Evolutionary conservation across 2,329 filamentous ascomycete species (phyloP), one percentile per base, ranked within the genome.

Genomic region (Berkeleyomyces rouxiae): DNA sequence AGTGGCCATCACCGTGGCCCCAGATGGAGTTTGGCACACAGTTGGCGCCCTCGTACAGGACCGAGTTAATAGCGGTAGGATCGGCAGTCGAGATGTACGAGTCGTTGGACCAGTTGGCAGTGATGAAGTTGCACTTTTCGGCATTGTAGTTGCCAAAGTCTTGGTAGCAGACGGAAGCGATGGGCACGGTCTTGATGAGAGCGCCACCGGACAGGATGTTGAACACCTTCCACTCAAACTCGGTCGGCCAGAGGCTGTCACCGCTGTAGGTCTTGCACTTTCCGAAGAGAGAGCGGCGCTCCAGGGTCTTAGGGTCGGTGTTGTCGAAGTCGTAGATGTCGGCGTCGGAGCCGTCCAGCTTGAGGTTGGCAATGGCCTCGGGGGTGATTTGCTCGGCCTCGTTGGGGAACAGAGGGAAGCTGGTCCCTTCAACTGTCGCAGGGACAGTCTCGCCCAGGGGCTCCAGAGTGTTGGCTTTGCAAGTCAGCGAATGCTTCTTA

Each of bases 111-210:
- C 63, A 64, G 63, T 71, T 68, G 11, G 67, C 65, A 2, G 69
- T 61, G 5, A 75, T 66, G 43, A 67, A 71, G 4, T 67, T 65
- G 66, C 72, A 74, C 37, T 66, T 65, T 11, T 63, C 66, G 10
- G 63, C 66, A 61, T 73, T 66, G 55, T 70, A 66, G 37, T 58
- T 63, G 36, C 46, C 53, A 49, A 65, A 64, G 53, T 58, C 62
- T 37, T 63, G n/a, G 60, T 63, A 73, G 66, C 72, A 74, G 6
- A 67, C 70, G 1, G 71, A 68, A 1, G 67, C 70, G 0, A 69
- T 66, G 3, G 72, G 72, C 2, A 67, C 61, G 16, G 72, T 71
- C 49, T 68, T 68, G 49, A 74, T 68, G 13, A 74, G 68, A 13
- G 66, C 67, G 33, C 71, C 71, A 58, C 66, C 67, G 1, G 72